Evolutionary conservation across 192 early-diverging fungal species (phyloP).

Genomic region (Coemansia sp.): DNA sequence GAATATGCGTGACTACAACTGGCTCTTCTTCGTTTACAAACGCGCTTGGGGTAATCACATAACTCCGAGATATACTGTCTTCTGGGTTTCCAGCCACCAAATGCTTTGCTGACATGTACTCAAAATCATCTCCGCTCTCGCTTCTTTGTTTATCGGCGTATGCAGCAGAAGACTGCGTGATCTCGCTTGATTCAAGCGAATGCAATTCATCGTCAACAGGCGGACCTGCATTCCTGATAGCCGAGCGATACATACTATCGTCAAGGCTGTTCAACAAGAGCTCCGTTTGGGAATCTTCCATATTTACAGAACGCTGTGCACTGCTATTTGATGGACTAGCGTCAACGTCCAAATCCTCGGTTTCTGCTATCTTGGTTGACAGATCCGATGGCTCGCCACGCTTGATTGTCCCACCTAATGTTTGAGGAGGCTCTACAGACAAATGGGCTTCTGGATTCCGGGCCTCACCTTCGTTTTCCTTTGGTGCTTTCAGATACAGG

Average conservation of each 20-base stretch:
- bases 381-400: not conserved
- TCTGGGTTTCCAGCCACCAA: not conserved
- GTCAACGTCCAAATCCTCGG: not conserved
- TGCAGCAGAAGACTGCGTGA: not conserved
- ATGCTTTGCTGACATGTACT: not conserved
- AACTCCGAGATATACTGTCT: conserved; percentile 8
- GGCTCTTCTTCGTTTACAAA: conserved; percentile 20
- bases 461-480: not conserved
- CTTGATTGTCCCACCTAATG: not conserved
- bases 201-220: conserved; percentile 39
- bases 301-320: conserved; percentile 13
- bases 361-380: not conserved
- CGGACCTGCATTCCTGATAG: not conserved
- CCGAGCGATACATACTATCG: conserved; percentile 43
- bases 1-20: conserved; percentile 16
- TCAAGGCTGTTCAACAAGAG: conserved; percentile 44
- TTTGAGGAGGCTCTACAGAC: not conserved
- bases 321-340: not conserved
- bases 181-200: conserved; percentile 24
- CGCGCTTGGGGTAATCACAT: conserved; percentile 42
- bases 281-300: conserved; percentile 51
- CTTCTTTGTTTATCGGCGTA: not conserved
- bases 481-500: not conserved
- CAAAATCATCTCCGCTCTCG: conserved; percentile 13
- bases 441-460: not conserved